phyloP scores from a whole-genome alignment of 2,329 filamentous ascomycete genomes.

The Claviceps sp. region DNA sequence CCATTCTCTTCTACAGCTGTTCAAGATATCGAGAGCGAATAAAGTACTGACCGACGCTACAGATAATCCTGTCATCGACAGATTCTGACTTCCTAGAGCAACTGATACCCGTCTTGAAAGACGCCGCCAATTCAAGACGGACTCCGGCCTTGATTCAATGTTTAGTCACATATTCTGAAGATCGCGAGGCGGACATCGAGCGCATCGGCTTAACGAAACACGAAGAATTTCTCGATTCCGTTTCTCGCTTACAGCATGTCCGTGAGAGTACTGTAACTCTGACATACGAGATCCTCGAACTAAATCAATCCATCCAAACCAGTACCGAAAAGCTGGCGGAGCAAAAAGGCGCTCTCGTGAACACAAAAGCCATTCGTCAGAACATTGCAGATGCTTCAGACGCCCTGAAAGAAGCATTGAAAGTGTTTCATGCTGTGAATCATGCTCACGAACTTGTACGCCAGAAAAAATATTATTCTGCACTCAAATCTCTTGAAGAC shows the following conservation, averaged over 20 bases:
- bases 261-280: slow-evolving; percentile 80
- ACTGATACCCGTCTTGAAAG: slow-evolving; percentile 84
- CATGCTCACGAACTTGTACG: slow-evolving; percentile 83
- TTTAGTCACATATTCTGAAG: slow-evolving; percentile 58
- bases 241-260: slow-evolving; percentile 85
- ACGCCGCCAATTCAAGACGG: slow-evolving; percentile 66
- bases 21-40: background rate
- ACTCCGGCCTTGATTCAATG: slow-evolving; percentile 63
- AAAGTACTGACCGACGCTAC: slow-evolving; percentile 1
- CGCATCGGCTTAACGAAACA: slow-evolving; percentile 90
- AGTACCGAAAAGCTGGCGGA: slow-evolving; percentile 89
- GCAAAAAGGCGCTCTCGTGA: slow-evolving; percentile 88
- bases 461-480: slow-evolving; percentile 92
- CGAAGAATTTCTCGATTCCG: slow-evolving; percentile 87
- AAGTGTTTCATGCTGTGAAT: slow-evolving; percentile 84
- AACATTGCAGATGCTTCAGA: slow-evolving; percentile 90
- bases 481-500: slow-evolving; percentile 85
- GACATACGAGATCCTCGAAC: slow-evolving; percentile 77
- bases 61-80: slow-evolving; percentile 88
- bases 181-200: slow-evolving; percentile 85
- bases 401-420: slow-evolving; percentile 79
- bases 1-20: slow-evolving; percentile 1
- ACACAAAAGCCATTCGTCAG: slow-evolving; percentile 80
- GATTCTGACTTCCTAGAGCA: slow-evolving; percentile 93
- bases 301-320: slow-evolving; percentile 89